Base-by-base conservation (phyloP, 1,284 basidiomycete genomes). In the Tylopilus orsonianus region DNA sequence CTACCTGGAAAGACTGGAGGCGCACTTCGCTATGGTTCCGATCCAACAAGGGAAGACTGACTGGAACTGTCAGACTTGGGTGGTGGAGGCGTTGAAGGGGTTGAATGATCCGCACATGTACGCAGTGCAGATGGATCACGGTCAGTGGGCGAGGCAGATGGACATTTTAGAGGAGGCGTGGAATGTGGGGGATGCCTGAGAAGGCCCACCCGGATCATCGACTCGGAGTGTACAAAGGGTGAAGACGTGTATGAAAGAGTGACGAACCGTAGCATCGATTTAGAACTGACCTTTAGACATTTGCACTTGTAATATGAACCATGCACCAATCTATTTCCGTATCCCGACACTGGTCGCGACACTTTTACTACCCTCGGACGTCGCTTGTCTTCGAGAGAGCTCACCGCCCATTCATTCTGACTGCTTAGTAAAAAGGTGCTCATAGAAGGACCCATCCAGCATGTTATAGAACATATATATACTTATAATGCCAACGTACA, bases 11-110 rank as follows among this genome's bases (percentile, higher is more conserved):
- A 1, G 9, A 0, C 39, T 59, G 14, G 51, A 57, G 36, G 19
- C 30, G 10, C 36, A 40, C 10, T 27, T 60, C 4, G 35, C 46
- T 27, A 33, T 50, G 0, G 51, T 59, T 13, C 55, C 44, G 30
- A 27, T 60, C 6, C n/a, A n/a, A 18, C 56, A 58, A 16, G 44
- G 46, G 13, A 27, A 36, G 4, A 2, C 52, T 1, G 50, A 56
- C 2, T 62, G 57, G 60, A 49, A 62, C 6, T 58, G 55, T 22
- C 57, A 62, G 42, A 59, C 33, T 7, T 56, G 56, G 55, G 56
- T 59, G 2, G 45, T 41, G 6, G 55, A 59, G 14, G 54, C 22
- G 22, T 22, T 56, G 37, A 40, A 26, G 10, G 55, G 55, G 7
- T 7, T 59, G 29, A 41, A 38, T 16, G 7, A 40, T 19, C 16